phyloP scores from a whole-genome alignment of 495 filamentous ascomycete genomes.

The Aspergillus avenaceus region DNA sequence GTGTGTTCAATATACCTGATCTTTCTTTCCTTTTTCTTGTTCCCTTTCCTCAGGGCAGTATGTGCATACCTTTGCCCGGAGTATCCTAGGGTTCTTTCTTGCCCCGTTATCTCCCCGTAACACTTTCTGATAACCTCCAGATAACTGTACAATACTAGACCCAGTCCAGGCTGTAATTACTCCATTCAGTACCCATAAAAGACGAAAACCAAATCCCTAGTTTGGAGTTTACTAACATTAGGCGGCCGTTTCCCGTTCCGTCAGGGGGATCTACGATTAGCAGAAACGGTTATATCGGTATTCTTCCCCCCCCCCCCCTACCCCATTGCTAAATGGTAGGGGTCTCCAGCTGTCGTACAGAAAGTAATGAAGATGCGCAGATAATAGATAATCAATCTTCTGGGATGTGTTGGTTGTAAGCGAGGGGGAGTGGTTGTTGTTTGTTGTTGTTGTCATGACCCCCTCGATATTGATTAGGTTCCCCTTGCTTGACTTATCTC shows the following conservation, averaged over 20 bases:
- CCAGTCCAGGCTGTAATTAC: too few relatives aligned
- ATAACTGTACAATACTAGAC: too few relatives aligned
- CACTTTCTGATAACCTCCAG: too few relatives aligned
- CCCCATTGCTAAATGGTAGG: neutral
- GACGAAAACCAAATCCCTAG: too few relatives aligned
- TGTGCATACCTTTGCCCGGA: too few relatives aligned
- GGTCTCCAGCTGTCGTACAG: too few relatives aligned
- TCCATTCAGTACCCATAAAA: neutral
- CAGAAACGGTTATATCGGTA: neutral
- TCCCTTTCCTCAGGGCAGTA: neutral
- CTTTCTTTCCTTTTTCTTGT: neutral
- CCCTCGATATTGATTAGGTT: too few relatives aligned
- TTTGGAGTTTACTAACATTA: neutral
- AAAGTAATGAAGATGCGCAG: too few relatives aligned
- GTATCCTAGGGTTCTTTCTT: too few relatives aligned
- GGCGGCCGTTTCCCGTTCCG: neutral
- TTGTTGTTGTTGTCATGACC: too few relatives aligned
- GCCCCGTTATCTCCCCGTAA: neutral
- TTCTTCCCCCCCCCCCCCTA: neutral
- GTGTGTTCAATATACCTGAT: too few relatives aligned
- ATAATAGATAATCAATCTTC: too few relatives aligned
- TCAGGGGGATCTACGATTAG: conserved; percentile 1
- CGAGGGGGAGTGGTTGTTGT: neutral
- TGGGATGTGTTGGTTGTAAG: neutral
- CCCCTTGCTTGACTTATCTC: neutral